Evolutionary conservation across 1,284 basidiomycete genomes (phyloP).

Genomic region (Termitomyces sp.): DNA sequence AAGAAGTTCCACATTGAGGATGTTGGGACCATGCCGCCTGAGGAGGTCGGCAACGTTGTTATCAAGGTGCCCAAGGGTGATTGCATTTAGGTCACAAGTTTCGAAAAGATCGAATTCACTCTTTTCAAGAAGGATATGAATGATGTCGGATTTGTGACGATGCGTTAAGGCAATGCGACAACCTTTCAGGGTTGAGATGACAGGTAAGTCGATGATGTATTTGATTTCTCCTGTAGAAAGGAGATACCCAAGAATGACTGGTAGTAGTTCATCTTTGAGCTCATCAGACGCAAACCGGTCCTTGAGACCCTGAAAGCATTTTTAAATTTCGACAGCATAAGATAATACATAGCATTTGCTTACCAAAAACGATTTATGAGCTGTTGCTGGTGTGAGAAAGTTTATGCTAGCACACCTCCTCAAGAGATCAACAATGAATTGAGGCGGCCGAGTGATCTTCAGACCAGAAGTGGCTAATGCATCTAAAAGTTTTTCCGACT

Average conservation of each 20-base stretch:
- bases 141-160: background rate
- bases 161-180: constrained; percentile 20
- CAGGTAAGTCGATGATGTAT: constrained; percentile 30
- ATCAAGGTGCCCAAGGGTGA: constrained; percentile 25
- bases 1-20: constrained; percentile 28
- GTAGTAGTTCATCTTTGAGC: constrained; percentile 15
- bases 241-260: constrained; percentile 30
- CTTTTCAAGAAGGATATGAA: constrained; percentile 24
- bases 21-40: constrained; percentile 16
- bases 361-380: constrained; percentile 22
- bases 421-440: constrained; percentile 27
- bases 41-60: constrained; percentile 20
- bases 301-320: background rate
- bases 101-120: constrained; percentile 27
- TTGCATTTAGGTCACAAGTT: constrained; percentile 26
- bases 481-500: constrained; percentile 18
- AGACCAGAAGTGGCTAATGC: constrained; percentile 27
- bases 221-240: constrained; percentile 25
- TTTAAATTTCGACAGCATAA: background rate
- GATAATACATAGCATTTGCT: background rate
- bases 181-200: constrained; percentile 25
- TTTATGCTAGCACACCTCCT: constrained; percentile 7
- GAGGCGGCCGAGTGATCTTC: constrained; percentile 28
- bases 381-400: constrained; percentile 14
- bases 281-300: background rate